Percentiles rank a stretch among this genome's conserved stretches.
These are phyloP conservation scores for Clonostachys chloroleuca DNA, from an alignment of 2,329 filamentous ascomycete species.

Conservation along the genomic window DNA sequence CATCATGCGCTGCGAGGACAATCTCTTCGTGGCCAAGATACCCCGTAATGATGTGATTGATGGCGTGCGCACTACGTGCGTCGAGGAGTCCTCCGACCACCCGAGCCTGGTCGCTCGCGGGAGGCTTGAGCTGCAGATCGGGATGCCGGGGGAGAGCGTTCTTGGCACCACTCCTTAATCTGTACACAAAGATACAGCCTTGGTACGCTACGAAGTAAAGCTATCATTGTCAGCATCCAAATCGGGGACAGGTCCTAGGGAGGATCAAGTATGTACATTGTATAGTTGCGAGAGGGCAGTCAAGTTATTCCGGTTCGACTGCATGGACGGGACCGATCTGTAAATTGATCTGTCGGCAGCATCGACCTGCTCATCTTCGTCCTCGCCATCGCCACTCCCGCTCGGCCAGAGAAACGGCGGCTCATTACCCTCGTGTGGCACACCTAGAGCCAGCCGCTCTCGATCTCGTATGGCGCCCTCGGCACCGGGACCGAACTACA, in stretches of 20 bases:
- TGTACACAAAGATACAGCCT: slow-evolving; percentile 53
- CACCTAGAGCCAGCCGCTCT: slow-evolving; percentile 18
- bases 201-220: slow-evolving; percentile 59
- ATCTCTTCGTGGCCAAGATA: slow-evolving; percentile 68
- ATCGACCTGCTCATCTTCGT: slow-evolving; percentile 3
- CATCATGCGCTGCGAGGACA: slow-evolving; percentile 63
- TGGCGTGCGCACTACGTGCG: slow-evolving; percentile 45
- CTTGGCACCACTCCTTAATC: slow-evolving; percentile 36
- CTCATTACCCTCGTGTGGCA: slow-evolving; percentile 13
- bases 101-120: slow-evolving; percentile 29
- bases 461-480: slow-evolving; percentile 23
- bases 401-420: slow-evolving; percentile 19
- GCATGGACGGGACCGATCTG: slow-evolving; percentile 22
- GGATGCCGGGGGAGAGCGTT: slow-evolving; percentile 41
- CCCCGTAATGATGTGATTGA: slow-evolving; percentile 67
- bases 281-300: slow-evolving; percentile 53
- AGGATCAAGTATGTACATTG: slow-evolving; percentile 33
- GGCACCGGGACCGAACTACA: slow-evolving; percentile 29
- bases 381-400: slow-evolving; percentile 12
- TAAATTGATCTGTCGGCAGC: slow-evolving; percentile 14
- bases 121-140: slow-evolving; percentile 44
- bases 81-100: slow-evolving; percentile 50
- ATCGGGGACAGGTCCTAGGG: not conserved
- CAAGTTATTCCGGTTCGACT: slow-evolving; percentile 46
- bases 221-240: slow-evolving; percentile 15